These are phyloP conservation scores for Naganishia vishniacii DNA, from an alignment of 768 basidiomycete species.

Conservation along the genomic window DNA sequence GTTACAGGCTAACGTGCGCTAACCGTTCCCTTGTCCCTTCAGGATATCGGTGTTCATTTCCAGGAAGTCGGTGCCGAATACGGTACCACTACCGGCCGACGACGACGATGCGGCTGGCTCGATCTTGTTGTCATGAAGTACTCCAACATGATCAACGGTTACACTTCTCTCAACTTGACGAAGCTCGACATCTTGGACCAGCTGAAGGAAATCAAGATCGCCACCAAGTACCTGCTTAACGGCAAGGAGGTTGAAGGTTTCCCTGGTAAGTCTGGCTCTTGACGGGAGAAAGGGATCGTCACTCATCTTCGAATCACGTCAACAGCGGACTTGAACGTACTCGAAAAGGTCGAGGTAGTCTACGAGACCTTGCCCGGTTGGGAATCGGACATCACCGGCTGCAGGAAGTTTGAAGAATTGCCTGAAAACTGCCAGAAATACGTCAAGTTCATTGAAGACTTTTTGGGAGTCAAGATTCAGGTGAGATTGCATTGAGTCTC, in stretches of 20 bases:
- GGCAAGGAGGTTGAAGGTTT: conserved; percentile 75
- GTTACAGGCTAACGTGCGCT: too few relatives aligned
- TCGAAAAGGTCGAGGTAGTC: conserved; percentile 72
- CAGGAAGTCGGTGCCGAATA: conserved; percentile 92
- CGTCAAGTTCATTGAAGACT: conserved; percentile 76
- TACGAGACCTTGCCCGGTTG: conserved; percentile 90
- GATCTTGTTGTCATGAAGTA: conserved; percentile 92
- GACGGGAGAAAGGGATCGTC: not conserved
- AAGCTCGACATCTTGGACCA: conserved; percentile 89
- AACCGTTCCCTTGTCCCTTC: too few relatives aligned
- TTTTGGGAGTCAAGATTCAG: conserved; percentile 61
- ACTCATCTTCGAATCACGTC: conserved; percentile 16
- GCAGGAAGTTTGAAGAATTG: conserved; percentile 63
- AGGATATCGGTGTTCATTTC: conserved; percentile 77
- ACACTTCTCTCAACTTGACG: conserved; percentile 85
- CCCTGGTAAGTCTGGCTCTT: conserved; percentile 60
- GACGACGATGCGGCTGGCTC: conserved; percentile 93
- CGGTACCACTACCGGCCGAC: conserved; percentile 85
- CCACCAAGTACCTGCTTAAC: conserved; percentile 68
- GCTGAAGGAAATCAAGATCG: conserved; percentile 81
- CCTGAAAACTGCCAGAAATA: conserved; percentile 82
- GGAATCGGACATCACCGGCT: conserved; percentile 67
- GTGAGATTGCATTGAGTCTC: not conserved
- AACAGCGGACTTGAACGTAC: conserved; percentile 74
- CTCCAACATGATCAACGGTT: conserved; percentile 90